Evolutionary conservation across 2,329 filamentous ascomycete species (phyloP).

Genomic region (Nemania sp.): DNA sequence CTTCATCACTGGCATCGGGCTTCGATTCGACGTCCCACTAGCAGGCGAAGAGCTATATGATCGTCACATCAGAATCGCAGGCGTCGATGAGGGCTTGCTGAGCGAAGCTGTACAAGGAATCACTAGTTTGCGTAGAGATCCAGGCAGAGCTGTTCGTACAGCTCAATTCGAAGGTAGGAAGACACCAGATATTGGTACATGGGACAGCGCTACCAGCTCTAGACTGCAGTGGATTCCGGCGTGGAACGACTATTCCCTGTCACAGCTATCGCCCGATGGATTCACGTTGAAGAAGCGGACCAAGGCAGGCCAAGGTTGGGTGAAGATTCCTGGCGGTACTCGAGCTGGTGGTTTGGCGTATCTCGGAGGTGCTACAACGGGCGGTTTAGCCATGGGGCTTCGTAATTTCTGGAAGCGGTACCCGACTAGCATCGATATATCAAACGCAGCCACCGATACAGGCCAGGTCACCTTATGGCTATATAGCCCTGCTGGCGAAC

Average conservation of each 20-base stretch:
- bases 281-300: slow-evolving; percentile 65
- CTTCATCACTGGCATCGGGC: slow-evolving; percentile 57
- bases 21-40: slow-evolving; percentile 60
- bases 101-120: slow-evolving; percentile 63
- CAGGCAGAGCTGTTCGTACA: slow-evolving; percentile 50
- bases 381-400: slow-evolving; percentile 62
- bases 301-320: slow-evolving; percentile 58
- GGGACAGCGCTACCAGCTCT: slow-evolving; percentile 50
- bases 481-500: slow-evolving; percentile 58
- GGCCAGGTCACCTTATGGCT: slow-evolving; percentile 63
- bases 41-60: slow-evolving; percentile 57
- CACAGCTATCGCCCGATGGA: slow-evolving; percentile 61
- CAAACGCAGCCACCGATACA: slow-evolving; percentile 51
- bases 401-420: slow-evolving; percentile 67
- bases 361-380: slow-evolving; percentile 57
- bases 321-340: slow-evolving; percentile 60
- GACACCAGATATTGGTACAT: slow-evolving; percentile 48
- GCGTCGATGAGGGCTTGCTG: slow-evolving; percentile 57
- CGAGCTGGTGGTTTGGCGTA: slow-evolving; percentile 61
- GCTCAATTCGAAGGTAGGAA: slow-evolving; percentile 54
- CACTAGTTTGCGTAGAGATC: slow-evolving; percentile 60
- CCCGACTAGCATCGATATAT: slow-evolving; percentile 60
- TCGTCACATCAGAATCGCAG: slow-evolving; percentile 60
- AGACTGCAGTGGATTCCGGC: slow-evolving; percentile 59
- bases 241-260: slow-evolving; percentile 61